Percentiles rank a stretch among this genome's conserved stretches.
phyloP scores from a whole-genome alignment of 73 alveolate species.

The Paramecium sexaurelia region DNA sequence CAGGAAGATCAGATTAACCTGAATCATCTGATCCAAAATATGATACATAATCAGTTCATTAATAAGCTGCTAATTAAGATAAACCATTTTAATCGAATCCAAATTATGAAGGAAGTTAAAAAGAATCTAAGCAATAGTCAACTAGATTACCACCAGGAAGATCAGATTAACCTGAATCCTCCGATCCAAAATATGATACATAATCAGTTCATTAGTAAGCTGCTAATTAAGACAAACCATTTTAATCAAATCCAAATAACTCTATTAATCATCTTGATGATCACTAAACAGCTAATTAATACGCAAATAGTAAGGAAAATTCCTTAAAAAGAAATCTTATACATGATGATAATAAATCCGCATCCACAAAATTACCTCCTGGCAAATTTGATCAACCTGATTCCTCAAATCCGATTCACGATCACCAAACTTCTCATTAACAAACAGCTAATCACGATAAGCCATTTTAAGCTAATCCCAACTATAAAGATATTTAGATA shows the following conservation, averaged over 20 bases:
- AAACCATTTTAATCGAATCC: background rate
- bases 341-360: background rate
- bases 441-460: background rate
- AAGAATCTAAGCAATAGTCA: background rate
- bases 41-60: background rate
- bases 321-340: background rate
- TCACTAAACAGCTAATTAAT: background rate
- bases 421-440: background rate
- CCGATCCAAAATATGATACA: background rate
- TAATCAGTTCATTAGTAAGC: background rate
- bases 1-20: background rate
- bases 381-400: background rate
- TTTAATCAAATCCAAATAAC: background rate
- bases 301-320: background rate
- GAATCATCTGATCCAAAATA: background rate
- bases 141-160: background rate
- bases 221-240: background rate
- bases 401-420: slow-evolving; percentile 17
- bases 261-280: background rate
- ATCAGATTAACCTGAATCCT: background rate
- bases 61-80: background rate
- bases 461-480: slow-evolving; percentile 11
- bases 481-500: background rate
- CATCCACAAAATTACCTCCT: slow-evolving; percentile 5
- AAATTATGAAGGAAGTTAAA: background rate